Evolutionary conservation across 106 monocot genomes (phyloP), one percentile per base, ranked within the genome.

Genomic region (Iris macrosiphon): DNA sequence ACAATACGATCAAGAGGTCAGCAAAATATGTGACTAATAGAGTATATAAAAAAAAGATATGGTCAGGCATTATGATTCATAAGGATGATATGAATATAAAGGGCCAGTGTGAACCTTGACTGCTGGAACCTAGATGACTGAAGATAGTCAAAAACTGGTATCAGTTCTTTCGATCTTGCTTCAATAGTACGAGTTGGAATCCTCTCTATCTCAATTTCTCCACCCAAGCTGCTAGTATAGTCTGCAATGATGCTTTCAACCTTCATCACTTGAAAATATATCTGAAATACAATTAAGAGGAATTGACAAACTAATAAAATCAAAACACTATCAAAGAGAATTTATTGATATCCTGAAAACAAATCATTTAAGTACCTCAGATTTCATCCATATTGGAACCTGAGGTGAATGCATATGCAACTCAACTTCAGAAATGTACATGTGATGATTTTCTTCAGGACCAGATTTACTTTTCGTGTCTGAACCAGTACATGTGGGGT

Each of bases 381-480:
- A 67, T 69, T 62, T 81, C 31, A 73, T 64, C 94, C 94, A 94
- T 23, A 94, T 54, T 39, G 84, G 81, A 14, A 45, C 29, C 57
- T 32, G 50, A 44, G 49, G 60, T 59, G 69, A 57, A 76, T 94
- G 89, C 55, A 69, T 88, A 42, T 81, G 75, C 60, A 94, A 74
- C 60, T 94, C 94, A 65, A 81, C 81, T 60, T 89, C 81, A 62
- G 94, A 94, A 52, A 94, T 75, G 65, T 82, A 82, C 30, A 66
- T 55, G 37, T 69, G 72, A 46, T 75, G 65, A 51, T 65, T 75
- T 51, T 79, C 93, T 43, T 95, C 89, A 45, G 53, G 33, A 40
- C 19, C 59, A 40, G 35, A 40, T 37, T 72, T 82, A 34, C 38
- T 30, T 43, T 58, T 72, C 45, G 60, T 31, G 32, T 55, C 67